Evolutionary conservation across 2,329 filamentous ascomycete species (phyloP).

Genomic region (Zymoseptoria brevis): DNA sequence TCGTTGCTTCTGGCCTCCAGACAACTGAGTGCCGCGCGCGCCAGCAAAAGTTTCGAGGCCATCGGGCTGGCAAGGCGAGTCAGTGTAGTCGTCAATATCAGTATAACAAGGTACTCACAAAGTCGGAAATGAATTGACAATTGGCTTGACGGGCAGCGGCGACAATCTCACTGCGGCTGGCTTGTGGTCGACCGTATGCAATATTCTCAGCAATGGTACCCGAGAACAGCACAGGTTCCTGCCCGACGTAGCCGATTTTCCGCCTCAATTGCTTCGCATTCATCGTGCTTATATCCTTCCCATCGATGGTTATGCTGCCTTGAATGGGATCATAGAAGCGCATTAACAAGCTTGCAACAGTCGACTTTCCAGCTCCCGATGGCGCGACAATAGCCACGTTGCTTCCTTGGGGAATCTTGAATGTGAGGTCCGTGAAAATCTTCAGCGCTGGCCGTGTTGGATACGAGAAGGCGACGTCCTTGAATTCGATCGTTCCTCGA

Average conservation of each 20-base stretch:
- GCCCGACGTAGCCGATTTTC: constrained; percentile 88
- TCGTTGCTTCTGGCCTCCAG: constrained; percentile 92
- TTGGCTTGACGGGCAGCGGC: constrained; percentile 85
- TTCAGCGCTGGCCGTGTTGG: constrained; percentile 84
- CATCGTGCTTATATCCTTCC: constrained; percentile 72
- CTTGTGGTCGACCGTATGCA: constrained; percentile 75
- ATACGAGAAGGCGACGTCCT: constrained; percentile 80
- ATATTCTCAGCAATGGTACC: constrained; percentile 85
- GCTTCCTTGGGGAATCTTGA: constrained; percentile 83
- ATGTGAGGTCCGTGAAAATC: constrained; percentile 84
- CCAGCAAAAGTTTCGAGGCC: constrained; percentile 92
- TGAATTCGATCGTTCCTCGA: constrained; percentile 80
- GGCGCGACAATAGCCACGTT: constrained; percentile 96
- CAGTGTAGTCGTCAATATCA: neutral
- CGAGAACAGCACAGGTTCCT: constrained; percentile 89
- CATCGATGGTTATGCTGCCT: constrained; percentile 75
- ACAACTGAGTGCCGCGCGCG: constrained; percentile 83
- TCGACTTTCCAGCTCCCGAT: constrained; percentile 92
- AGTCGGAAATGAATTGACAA: constrained; percentile 92
- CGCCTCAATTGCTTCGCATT: constrained; percentile 89
- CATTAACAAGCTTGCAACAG: constrained; percentile 81
- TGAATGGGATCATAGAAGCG: constrained; percentile 80
- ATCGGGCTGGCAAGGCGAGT: constrained; percentile 53
- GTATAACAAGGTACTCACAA: constrained; percentile 44
- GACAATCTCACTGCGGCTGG: constrained; percentile 72